phyloP scores from a whole-genome alignment of 2,329 filamentous ascomycete species.

The Peltaster fructicola region DNA sequence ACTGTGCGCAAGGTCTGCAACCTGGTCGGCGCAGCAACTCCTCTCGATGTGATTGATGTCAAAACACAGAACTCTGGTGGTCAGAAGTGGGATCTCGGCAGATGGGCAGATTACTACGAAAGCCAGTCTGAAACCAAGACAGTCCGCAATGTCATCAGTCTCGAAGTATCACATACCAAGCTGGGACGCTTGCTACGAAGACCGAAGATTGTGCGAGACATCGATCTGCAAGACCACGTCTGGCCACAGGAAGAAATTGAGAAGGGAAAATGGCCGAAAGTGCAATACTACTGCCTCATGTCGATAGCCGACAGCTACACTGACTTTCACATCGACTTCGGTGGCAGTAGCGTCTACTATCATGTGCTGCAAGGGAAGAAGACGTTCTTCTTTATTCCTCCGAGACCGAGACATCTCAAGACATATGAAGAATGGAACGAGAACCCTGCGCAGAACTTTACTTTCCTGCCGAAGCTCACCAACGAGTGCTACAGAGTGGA shows the following conservation, averaged over 20 bases:
- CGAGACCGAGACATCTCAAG: conserved; percentile 49
- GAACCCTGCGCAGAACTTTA: conserved; percentile 46
- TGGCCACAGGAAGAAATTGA: conserved; percentile 36
- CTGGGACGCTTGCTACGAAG: conserved; percentile 44
- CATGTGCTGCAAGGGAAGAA: conserved; percentile 52
- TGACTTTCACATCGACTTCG: conserved; percentile 57
- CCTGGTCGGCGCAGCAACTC: conserved; percentile 43
- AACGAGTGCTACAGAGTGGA: conserved; percentile 52
- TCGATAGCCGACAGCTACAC: conserved; percentile 55
- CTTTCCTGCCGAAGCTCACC: conserved; percentile 45
- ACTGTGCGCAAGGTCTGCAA: conserved; percentile 47
- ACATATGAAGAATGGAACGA: conserved; percentile 57
- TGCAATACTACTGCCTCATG: conserved; percentile 54
- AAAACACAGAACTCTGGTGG: conserved; percentile 46
- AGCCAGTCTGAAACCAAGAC: conserved; percentile 40
- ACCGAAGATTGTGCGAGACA: conserved; percentile 46
- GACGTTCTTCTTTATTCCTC: conserved; percentile 55
- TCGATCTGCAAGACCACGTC: conserved; percentile 39
- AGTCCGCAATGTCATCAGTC: conserved; percentile 51
- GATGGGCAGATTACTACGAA: conserved; percentile 52
- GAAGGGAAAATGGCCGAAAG: conserved; percentile 40
- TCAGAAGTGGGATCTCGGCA: conserved; percentile 45
- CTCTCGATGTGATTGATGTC: conserved; percentile 50
- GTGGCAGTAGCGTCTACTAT: conserved; percentile 53
- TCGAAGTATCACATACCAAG: conserved; percentile 48